Base-by-base conservation (phyloP, 768 basidiomycete genomes). In the Xerocomellus dryophilus region DNA sequence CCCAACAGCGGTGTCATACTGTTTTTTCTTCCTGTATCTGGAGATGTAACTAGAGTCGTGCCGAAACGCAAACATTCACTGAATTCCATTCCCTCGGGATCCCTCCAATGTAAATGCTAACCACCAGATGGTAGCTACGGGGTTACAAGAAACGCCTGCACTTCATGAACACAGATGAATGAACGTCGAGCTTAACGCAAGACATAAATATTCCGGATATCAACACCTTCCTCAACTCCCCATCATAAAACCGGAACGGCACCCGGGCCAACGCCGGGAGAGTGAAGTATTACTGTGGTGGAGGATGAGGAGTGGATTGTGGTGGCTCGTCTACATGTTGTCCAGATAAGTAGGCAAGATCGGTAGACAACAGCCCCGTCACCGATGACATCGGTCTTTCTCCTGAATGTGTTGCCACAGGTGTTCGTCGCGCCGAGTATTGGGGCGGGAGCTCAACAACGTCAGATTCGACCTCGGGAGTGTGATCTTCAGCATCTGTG, bases 371-470 rank as follows among this genome's bases (percentile, higher is more conserved):
- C 31, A 43, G 25, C 20, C 25, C 46, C 14, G 59, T 54, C 20
- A 23, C 36, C 7, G 50, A 58, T n/a, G 66, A 57, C 40, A 51
- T 20, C 3, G 66, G 56, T 50, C 63, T 54, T 40, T 40, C 47
- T 44, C 4, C 58, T n/a, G 50, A 15, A 27, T n/a, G 35, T 20
- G 12, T 15, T 36, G 35, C 21, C 39, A 15, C n/a, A 36, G 65
- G 54, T 43, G 64, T 65, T 18, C 77, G 77, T 34, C 79, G 73
- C 56, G 81, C 84, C 23, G 77, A 76, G 63, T 90, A 90, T 65
- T 82, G 82, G 15, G 88, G 88, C 25, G 88, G 88, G n/a, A 89
- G 76, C 69, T 90, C 88, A 7, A 89, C 76, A 20, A 87, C 70
- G 7, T 77, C 86, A 17, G 78, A 70, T 52, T 77, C 74, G 48